phyloP scores from a whole-genome alignment of 495 filamentous ascomycete species.

The Chaetomium cochliodes region DNA sequence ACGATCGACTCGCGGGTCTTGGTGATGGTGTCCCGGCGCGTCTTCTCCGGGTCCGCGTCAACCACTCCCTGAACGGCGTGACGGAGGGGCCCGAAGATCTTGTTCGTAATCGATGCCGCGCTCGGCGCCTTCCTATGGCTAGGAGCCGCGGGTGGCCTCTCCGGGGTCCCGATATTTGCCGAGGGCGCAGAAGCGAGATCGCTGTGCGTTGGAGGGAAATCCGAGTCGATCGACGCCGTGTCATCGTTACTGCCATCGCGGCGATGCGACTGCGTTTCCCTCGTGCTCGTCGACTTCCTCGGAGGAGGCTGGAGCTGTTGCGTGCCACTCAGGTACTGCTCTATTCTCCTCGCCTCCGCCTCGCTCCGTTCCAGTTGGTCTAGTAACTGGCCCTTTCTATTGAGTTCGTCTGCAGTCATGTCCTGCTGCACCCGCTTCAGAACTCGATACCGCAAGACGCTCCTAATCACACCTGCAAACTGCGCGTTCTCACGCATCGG shows the following conservation, averaged over 20 bases:
- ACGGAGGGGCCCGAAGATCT: slow-evolving; percentile 90
- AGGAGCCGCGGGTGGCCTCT: slow-evolving; percentile 39
- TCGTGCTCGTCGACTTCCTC: slow-evolving; percentile 62
- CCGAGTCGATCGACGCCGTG: slow-evolving; percentile 83
- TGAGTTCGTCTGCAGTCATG: slow-evolving; percentile 88
- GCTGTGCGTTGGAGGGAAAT: slow-evolving; percentile 87
- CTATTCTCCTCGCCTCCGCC: slow-evolving; percentile 84
- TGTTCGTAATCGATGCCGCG: slow-evolving; percentile 81
- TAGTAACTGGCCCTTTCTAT: slow-evolving; percentile 74
- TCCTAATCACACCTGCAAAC: slow-evolving; percentile 90
- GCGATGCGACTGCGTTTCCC: slow-evolving; percentile 48
- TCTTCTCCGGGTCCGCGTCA: slow-evolving; percentile 91
- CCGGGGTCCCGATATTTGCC: slow-evolving; percentile 56
- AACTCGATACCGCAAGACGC: slow-evolving; percentile 80
- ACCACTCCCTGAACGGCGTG: slow-evolving; percentile 95
- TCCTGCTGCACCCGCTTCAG: slow-evolving; percentile 95
- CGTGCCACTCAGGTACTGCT: slow-evolving; percentile 77
- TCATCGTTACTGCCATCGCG: slow-evolving; percentile 58
- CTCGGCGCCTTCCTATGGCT: slow-evolving; percentile 71
- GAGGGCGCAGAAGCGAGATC: slow-evolving; percentile 62
- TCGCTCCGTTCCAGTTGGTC: slow-evolving; percentile 87
- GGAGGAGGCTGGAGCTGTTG: slow-evolving; percentile 60
- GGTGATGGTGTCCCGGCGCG: slow-evolving; percentile 86
- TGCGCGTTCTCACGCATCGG: slow-evolving; percentile 97
- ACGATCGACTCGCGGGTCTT: slow-evolving; percentile 78